Evolutionary conservation across 345 rosid genomes (phyloP).

Genomic region (Heritiera littoralis): DNA sequence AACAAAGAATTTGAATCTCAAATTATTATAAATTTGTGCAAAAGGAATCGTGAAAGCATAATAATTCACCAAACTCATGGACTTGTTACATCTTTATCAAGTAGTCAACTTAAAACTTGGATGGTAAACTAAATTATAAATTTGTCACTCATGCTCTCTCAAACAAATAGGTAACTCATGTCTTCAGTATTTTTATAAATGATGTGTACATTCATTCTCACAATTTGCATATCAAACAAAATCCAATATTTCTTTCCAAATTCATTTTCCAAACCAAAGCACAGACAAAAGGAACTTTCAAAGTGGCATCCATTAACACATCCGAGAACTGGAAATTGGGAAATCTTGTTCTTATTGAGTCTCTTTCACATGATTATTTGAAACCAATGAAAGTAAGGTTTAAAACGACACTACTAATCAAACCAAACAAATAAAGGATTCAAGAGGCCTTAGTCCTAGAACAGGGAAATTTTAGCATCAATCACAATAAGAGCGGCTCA

Average conservation of each 20-base stretch:
- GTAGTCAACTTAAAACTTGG: not conserved
- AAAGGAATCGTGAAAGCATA: not conserved
- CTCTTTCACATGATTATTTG: not conserved
- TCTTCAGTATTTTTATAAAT: too few species aligned
- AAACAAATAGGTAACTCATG: not conserved
- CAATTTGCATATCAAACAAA: not conserved
- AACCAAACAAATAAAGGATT: not conserved
- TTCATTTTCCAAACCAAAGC: not conserved
- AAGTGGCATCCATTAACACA: not conserved
- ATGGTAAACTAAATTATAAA: not conserved
- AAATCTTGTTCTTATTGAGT: not conserved
- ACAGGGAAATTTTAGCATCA: not conserved
- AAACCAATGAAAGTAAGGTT: not conserved
- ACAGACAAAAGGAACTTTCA: not conserved
- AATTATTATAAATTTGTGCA: not conserved
- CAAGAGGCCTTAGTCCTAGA: not conserved
- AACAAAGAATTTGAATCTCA: not conserved
- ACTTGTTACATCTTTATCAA: not conserved
- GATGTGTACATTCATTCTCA: not conserved
- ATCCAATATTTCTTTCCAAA: not conserved
- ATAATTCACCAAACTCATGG: not conserved
- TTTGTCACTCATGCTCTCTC: not conserved
- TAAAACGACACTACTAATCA: not conserved
- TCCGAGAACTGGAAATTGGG: not conserved
- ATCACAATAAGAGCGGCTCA: not conserved